Evolutionary conservation across 116 monocot species (phyloP).

Genomic region (Papilionanthe hybrid): DNA sequence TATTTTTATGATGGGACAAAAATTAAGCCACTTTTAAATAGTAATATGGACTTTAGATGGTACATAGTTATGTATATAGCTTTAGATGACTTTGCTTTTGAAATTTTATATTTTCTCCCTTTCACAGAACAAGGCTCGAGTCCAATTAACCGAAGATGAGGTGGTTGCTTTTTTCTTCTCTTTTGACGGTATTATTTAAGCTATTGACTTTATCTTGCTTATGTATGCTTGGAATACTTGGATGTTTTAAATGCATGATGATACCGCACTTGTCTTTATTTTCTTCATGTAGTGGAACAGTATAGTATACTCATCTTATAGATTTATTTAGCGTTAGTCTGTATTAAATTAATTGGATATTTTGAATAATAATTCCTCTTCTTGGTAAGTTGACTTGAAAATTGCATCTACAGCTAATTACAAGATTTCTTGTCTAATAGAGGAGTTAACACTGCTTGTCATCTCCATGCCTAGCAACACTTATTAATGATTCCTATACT

Average conservation of each 20-base stretch:
- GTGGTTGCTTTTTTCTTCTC: constrained; percentile 72
- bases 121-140: constrained; percentile 39
- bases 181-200: constrained; percentile 58
- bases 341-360: not conserved
- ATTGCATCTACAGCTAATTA: not conserved
- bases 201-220: not conserved
- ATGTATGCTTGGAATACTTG: not conserved
- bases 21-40: not conserved
- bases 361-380: not conserved
- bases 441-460: too few species aligned
- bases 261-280: not conserved
- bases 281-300: not conserved
- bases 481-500: not conserved
- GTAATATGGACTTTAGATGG: not conserved
- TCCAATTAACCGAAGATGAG: constrained; percentile 80
- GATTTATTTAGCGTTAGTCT: not conserved
- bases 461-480: not conserved
- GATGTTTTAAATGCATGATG: not conserved
- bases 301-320: not conserved
- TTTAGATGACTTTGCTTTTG: not conserved
- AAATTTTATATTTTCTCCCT: not conserved
- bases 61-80: not conserved
- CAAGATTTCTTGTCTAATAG: too few species aligned
- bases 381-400: not conserved
- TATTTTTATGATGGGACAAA: not conserved